Percentiles rank a stretch among this genome's conserved stretches.
Conservation (phyloP, 306 rosid genomes). For the Fagus crenata region DNA sequence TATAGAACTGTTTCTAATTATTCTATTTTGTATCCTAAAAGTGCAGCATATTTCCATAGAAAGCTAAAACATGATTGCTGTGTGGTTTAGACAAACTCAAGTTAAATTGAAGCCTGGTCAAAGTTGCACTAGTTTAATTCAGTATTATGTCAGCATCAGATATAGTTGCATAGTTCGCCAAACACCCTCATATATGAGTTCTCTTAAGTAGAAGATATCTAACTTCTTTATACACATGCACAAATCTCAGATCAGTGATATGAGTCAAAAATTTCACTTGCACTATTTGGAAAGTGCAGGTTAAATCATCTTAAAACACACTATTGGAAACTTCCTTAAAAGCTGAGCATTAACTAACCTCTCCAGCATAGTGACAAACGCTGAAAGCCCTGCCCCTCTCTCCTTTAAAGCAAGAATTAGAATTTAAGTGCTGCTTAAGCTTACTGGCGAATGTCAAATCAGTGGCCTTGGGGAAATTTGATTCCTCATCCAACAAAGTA, state of each 20-base stretch:
- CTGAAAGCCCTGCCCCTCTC: constrained; percentile 77
- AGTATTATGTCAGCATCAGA: background rate
- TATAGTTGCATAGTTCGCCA: background rate
- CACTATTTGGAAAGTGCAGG: background rate
- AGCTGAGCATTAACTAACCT: constrained; percentile 62
- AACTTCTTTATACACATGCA: constrained; percentile 11
- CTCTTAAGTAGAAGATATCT: constrained; percentile 13
- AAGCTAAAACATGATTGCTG: background rate
- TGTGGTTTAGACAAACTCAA: background rate
- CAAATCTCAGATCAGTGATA: constrained; percentile 12
- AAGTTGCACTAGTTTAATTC: background rate
- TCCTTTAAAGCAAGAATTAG: constrained; percentile 77
- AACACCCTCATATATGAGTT: background rate
- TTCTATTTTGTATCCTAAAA: background rate
- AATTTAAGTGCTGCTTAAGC: constrained; percentile 69
- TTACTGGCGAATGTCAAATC: constrained; percentile 83
- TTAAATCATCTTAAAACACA: background rate
- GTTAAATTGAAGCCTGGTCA: background rate
- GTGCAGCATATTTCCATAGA: background rate
- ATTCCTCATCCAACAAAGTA: constrained; percentile 89
- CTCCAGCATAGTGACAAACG: constrained; percentile 82
- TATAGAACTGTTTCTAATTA: background rate
- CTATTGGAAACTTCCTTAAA: constrained; percentile 19
- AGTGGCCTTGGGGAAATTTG: constrained; percentile 72
- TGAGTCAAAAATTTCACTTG: constrained; percentile 13